Base-by-base conservation (phyloP, 495 filamentous ascomycete species). In the Daldinia concentrica region DNA sequence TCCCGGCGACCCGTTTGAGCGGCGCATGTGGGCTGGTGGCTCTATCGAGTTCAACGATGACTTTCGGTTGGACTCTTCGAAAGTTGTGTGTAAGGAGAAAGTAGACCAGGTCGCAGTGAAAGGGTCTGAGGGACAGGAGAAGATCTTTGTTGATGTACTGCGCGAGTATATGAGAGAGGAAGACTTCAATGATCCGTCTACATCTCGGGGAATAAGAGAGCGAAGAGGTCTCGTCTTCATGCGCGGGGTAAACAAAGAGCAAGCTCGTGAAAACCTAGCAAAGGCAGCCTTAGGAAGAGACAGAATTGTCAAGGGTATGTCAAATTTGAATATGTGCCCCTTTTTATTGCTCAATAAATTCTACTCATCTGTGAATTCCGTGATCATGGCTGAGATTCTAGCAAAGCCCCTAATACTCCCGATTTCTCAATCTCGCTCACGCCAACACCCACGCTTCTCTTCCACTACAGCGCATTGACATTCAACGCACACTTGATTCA, bases 401-500 rank as follows among this genome's bases (percentile, higher is more conserved):
- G 48, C 61, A 24, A 45, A 81, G 78, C 66, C 19, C 64, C 67
- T 12, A 58, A 60, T 19, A 1, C 77, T 9, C 85, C 90, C 3
- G 82, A 86, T n/a, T 89, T 90, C 71, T 85, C 82, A 17, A 86
- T 91, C 75, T 80, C 78, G 1, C 80, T 96, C 15, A 81, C 74
- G 0, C 92, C 92, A 0, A 89, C 88, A 15, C 80, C 85, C 4
- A 80, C 85, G 24, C 83, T 97, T 0, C 86, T 97, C 30, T 95
- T 94, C 79, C 88, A 92, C n/a, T 97, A 91, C 80, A 92, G 89
- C 30, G 92, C 92, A 0, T 85, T 97, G 17, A 93, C 90, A 5
- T 93, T 91, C 85, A 97, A 97, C 77, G 91, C 92, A 6, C 93
- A 97, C 75, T 81, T 84, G 6, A 96, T 97, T 63, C 93, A 97